Evolutionary conservation across 2,329 filamentous ascomycete species (phyloP), one percentile per base, ranked within the genome.

Genomic region (Cordyceps militaris): DNA sequence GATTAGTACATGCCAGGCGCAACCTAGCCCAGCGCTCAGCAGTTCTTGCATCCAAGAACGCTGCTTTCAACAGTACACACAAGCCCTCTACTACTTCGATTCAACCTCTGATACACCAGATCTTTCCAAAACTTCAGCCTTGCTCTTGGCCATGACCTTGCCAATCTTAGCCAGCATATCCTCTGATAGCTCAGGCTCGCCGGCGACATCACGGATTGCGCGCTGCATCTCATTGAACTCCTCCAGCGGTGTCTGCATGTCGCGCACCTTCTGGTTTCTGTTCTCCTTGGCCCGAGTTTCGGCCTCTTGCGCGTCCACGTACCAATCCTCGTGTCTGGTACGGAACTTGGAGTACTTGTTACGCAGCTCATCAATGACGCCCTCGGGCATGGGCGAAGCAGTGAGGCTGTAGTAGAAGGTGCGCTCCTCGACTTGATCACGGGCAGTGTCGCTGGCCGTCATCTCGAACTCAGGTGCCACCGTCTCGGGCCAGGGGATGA

Each of bases 361-460:
- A 68, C 91, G 82, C 68, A 97, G 78, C 77, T 97, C 93, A 70
- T 96, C 86, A 63, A 96, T 80, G 38, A 97, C 81, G n/a, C 73
- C 75, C 30, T 78, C 73, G 5, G 93, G 91, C 80, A 96, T 90
- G 14, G 93, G 93, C 26, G 88, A 81, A 16, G 81, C 77, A 28
- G 91, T 76, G 24, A 97, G 78, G 36, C 84, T 88, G n/a, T 92
- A 91, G 56, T 86, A 78, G 69, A 89, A 96, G 1, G 88, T 89
- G 66, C 77, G 79, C 62, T 84, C 79, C 67, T 96, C 89, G 59
- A 91, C 88, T 57, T 86, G 81, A 69, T 87, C 83, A 63, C 89
- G 87, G 47, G 85, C 74, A 3, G 93, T 97, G 73, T 97, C 93
- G 66, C 66, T 72, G 3, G 78, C 71, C 62, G 84, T 71, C 63